A percentile compares a stretch with the other conserved stretches of the same genome.
These are phyloP conservation scores for Aspergillus saccharolyticus DNA, from an alignment of 495 filamentous ascomycete genomes.

Conservation along the genomic window DNA sequence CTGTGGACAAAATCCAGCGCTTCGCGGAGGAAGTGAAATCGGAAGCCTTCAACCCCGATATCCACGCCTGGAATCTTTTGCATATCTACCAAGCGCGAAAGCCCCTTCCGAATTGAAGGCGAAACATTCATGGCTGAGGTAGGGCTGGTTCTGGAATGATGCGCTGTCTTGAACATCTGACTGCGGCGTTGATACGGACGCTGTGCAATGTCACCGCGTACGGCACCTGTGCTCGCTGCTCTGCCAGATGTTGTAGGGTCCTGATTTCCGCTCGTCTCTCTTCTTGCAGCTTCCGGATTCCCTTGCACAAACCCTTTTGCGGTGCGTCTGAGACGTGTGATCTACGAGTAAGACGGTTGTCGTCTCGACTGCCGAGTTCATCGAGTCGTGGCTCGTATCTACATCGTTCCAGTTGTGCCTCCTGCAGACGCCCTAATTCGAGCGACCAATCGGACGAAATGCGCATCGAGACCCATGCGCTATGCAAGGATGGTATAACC, in stretches of 20 bases:
- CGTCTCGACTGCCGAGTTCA: too few species aligned
- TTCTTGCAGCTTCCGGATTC: background rate
- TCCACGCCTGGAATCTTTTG: constrained; percentile 72
- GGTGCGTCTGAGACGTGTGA: background rate
- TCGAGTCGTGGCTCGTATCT: too few species aligned
- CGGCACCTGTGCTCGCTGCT: background rate
- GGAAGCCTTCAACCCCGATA: constrained; percentile 64
- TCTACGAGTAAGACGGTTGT: background rate
- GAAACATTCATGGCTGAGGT: background rate
- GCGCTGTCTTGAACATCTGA: background rate
- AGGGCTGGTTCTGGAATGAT: background rate
- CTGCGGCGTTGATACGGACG: background rate
- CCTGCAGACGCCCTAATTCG: background rate
- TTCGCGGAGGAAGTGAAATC: constrained; percentile 58
- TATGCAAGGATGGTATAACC: background rate
- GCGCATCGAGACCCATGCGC: background rate
- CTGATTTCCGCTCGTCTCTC: background rate
- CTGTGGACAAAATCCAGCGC: constrained; percentile 58
- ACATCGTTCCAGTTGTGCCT: background rate
- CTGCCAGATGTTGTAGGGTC: background rate
- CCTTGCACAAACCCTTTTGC: background rate
- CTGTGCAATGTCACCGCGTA: background rate
- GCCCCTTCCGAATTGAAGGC: constrained; percentile 22
- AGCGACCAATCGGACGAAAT: background rate
- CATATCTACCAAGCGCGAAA: constrained; percentile 47